These are phyloP conservation scores for Calonectria ilicicola DNA, from an alignment of 2,329 filamentous ascomycete genomes.

Conservation along the genomic window DNA sequence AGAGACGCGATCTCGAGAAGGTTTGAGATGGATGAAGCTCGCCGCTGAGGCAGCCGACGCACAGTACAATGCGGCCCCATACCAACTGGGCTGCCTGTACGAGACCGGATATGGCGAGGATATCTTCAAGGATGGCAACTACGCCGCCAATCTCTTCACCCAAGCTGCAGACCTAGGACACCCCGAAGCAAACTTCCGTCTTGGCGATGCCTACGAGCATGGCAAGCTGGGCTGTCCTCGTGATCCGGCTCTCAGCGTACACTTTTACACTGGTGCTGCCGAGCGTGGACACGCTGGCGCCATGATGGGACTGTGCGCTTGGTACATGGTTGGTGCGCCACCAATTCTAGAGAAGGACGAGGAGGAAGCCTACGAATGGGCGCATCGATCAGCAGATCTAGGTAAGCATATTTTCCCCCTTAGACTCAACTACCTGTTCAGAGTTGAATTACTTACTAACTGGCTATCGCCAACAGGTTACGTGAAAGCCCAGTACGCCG, in stretches of 20 bases:
- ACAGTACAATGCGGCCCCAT: conserved; percentile 94
- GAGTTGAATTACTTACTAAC: conserved; percentile 30
- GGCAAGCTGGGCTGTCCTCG: conserved; percentile 87
- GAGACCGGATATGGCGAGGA: conserved; percentile 95
- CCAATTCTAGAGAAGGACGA: conserved; percentile 95
- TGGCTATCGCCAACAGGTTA: conserved; percentile 59
- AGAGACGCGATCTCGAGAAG: conserved; percentile 87
- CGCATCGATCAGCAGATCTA: conserved; percentile 83
- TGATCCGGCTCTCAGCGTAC: conserved; percentile 92
- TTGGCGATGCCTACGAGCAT: conserved; percentile 98
- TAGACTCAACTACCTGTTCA: no score
- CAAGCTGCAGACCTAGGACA: conserved; percentile 94
- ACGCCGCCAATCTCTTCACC: conserved; percentile 94
- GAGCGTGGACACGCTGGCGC: conserved; percentile 85
- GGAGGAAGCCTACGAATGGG: conserved; percentile 97
- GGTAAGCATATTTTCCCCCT: conserved; percentile 68
- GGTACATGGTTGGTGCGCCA: conserved; percentile 97
- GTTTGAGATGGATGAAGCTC: conserved; percentile 95
- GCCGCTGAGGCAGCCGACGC: conserved; percentile 89
- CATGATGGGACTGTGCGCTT: conserved; percentile 99
- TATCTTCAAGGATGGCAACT: conserved; percentile 89
- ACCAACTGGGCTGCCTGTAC: conserved; percentile 88
- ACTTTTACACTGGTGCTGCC: conserved; percentile 96
- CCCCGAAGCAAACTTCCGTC: conserved; percentile 83
- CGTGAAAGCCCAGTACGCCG: conserved; percentile 87